Evolutionary conservation across 2,329 filamentous ascomycete species (phyloP).

Genomic region (Cryphonectria japonica): DNA sequence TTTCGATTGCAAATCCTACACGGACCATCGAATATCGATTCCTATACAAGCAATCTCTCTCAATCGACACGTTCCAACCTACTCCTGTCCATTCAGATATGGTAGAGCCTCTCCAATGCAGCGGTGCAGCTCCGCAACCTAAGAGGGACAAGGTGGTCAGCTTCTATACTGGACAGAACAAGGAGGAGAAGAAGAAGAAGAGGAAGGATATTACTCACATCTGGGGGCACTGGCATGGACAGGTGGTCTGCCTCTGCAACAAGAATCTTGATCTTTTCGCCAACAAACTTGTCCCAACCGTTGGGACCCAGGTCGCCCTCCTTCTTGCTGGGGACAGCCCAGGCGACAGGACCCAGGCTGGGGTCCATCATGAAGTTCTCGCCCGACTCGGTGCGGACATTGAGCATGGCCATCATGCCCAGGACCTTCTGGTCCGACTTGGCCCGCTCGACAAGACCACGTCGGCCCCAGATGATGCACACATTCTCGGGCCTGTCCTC

Average conservation of each 20-base stretch:
- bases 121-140: conserved; percentile 20
- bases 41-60: neutral
- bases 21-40: too few relatives aligned
- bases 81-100: conserved; percentile 18
- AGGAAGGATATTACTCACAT: conserved; percentile 14
- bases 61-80: neutral
- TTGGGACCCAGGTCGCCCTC: conserved; percentile 23
- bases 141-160: neutral
- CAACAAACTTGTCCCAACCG: conserved; percentile 25
- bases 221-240: conserved; percentile 25
- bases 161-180: neutral
- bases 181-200: neutral
- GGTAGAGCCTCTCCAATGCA: conserved; percentile 22
- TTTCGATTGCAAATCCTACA: too few relatives aligned
- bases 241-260: conserved; percentile 24
- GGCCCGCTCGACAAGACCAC: conserved; percentile 22
- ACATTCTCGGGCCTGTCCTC: conserved; percentile 17
- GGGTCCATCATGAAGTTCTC: conserved; percentile 29
- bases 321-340: conserved; percentile 26
- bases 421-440: conserved; percentile 25
- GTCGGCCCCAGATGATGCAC: conserved; percentile 22
- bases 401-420: conserved; percentile 23
- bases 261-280: conserved; percentile 23
- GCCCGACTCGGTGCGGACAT: conserved; percentile 18
- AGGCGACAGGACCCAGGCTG: conserved; percentile 21